These are phyloP conservation scores for Leptodontidium sp. DNA, from an alignment of 2,329 filamentous ascomycete species.

Conservation along the genomic window DNA sequence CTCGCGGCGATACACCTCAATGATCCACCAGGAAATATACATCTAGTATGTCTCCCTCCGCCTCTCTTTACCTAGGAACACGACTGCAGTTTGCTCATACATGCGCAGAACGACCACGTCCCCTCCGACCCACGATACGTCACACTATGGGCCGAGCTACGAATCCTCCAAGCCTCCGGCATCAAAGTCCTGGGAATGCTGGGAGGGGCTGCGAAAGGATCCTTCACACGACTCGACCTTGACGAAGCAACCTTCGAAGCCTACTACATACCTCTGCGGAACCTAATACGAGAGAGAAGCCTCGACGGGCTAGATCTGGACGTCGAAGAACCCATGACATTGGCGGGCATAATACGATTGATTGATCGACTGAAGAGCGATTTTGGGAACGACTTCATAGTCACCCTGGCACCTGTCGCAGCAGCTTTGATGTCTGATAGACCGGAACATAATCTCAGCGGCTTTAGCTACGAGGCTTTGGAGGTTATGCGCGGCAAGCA, in stretches of 20 bases:
- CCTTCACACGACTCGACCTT: constrained; percentile 66
- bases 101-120: constrained; percentile 75
- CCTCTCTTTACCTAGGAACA: constrained; percentile 77
- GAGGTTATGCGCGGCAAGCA: constrained; percentile 71
- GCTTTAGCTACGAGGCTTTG: constrained; percentile 81
- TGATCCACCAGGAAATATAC: constrained; percentile 59
- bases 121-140: constrained; percentile 73
- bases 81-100: constrained; percentile 45
- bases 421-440: constrained; percentile 69
- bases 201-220: constrained; percentile 82
- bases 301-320: constrained; percentile 80
- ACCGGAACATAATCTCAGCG: constrained; percentile 74
- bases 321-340: constrained; percentile 78
- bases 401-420: constrained; percentile 84
- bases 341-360: constrained; percentile 70
- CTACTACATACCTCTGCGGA: constrained; percentile 74
- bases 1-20: constrained; percentile 89
- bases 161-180: constrained; percentile 73
- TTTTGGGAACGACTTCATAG: constrained; percentile 75
- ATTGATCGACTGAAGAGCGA: constrained; percentile 73
- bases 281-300: constrained; percentile 66
- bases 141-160: constrained; percentile 81
- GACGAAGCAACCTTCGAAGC: constrained; percentile 71
- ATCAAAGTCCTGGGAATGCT: constrained; percentile 88
- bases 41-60: constrained; percentile 62